Conservation (phyloP, 257 asterid genomes). For the Solanum paucissectum region DNA sequence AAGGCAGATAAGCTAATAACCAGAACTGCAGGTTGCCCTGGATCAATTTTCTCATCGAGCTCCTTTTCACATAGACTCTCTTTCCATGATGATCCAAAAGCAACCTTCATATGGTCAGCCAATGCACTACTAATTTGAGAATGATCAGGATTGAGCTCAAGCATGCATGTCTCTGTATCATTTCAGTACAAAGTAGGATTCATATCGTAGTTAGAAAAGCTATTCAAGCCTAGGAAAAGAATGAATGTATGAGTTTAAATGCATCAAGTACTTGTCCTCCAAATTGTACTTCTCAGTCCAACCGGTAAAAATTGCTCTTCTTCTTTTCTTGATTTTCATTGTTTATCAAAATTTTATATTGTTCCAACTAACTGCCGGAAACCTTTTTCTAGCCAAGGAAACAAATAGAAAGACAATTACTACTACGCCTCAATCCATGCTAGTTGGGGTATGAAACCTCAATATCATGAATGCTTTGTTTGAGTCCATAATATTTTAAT, state of each 20-base stretch:
- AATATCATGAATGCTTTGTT: not conserved
- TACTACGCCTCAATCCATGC: not conserved
- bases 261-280: not conserved
- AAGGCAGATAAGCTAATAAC: conserved; percentile 75
- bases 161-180: conserved; percentile 44
- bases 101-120: conserved; percentile 52
- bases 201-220: not conserved
- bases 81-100: conserved; percentile 76
- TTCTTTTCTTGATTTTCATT: not conserved
- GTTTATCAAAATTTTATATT: not conserved
- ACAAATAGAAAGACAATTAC: not conserved
- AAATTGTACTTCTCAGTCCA: not conserved
- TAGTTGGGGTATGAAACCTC: not conserved
- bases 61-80: conserved; percentile 47
- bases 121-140: conserved; percentile 26
- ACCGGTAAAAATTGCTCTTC: not conserved
- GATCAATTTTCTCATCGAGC: conserved; percentile 45
- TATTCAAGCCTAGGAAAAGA: not conserved
- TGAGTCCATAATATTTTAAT: not conserved
- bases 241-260: not conserved
- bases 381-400: not conserved
- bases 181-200: not conserved
- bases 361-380: not conserved
- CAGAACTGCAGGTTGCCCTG: conserved; percentile 86
- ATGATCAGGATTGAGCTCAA: conserved; percentile 38